phyloP scores from a whole-genome alignment of 345 rosid species.

The sweet orange (Citrus sinensis) region DNA sequence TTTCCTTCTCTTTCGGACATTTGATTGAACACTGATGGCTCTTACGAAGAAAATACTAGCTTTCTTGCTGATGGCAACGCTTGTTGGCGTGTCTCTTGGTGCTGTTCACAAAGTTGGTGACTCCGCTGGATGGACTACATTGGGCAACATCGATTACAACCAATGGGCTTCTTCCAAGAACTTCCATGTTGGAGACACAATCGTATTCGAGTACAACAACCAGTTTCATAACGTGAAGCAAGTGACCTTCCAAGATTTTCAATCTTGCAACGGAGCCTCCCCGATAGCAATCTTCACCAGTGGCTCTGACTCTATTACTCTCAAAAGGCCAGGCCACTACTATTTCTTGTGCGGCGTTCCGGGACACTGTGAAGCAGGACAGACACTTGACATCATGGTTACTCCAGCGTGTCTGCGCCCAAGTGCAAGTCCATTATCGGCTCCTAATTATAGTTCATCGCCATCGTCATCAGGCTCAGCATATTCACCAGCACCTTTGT shows the following conservation, averaged over 20 bases:
- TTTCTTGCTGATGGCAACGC: neutral
- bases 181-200: slow-evolving; percentile 3
- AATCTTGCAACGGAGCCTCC: too few species aligned
- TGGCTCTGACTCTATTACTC: neutral
- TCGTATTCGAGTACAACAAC: neutral
- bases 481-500: too few species aligned
- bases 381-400: neutral
- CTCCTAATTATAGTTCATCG: neutral
- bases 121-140: neutral
- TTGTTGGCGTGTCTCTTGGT: neutral
- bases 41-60: neutral
- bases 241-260: too few species aligned
- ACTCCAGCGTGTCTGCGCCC: neutral
- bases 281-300: neutral
- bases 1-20: neutral
- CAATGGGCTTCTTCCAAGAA: neutral
- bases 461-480: too few species aligned
- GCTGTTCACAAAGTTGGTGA: neutral
- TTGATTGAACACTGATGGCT: neutral
- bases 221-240: too few species aligned
- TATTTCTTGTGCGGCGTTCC: neutral
- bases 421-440: neutral
- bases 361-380: slow-evolving; percentile 2
- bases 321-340: neutral
- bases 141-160: neutral